Evolutionary conservation across 2,329 filamentous ascomycete genomes (phyloP), one percentile per base, ranked within the genome.

Genomic region (Zasmidium citrigriseum): DNA sequence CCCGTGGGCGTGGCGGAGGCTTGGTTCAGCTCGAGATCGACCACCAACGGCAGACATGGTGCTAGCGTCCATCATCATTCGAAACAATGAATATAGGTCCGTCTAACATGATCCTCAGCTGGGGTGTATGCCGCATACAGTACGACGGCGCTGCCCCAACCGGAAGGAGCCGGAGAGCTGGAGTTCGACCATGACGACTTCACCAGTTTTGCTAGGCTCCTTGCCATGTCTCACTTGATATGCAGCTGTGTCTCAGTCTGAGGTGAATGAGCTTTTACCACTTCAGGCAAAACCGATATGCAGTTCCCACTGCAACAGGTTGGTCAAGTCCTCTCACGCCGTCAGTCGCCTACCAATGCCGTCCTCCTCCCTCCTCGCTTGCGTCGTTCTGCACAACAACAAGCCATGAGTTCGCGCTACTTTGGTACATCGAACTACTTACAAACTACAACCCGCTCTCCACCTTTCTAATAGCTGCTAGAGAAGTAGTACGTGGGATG

Each of bases 331-430:
- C 38, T 25, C 27, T 9, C 16, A 44, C 21, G 46, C 56, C 56
- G 56, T 54, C 56, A 59, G 25, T 55, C 41, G 56, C 56, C 56
- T 59, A 54, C 38, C 22, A 10, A 44, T 59, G 20, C 56, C 47
- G 12, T 46, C 46, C 38, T 46, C 25, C 20, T 44, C 55, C n/a
- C n/a, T n/a, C n/a, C n/a, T n/a, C n/a, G n/a, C n/a, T n/a, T 18
- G 46, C 18, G 16, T 22, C 22, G 52, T 54, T n/a, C 18, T 41
- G n/a, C 46, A 25, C 46, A 22, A 25, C 20, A 34, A 55, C 27
- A 50, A 55, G 29, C 21, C 25, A 49, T 20, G 16, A 22, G 22
- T 24, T 49, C 46, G 18, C 46, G 46, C 46, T 49, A 49, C 46
- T 41, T 41, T n/a, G 34, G 12, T 4, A 41, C 12, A 41, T n/a